These are phyloP conservation scores for Diospyros kaki DNA, from an alignment of 148 eudicot genomes.

Conservation along the genomic window DNA sequence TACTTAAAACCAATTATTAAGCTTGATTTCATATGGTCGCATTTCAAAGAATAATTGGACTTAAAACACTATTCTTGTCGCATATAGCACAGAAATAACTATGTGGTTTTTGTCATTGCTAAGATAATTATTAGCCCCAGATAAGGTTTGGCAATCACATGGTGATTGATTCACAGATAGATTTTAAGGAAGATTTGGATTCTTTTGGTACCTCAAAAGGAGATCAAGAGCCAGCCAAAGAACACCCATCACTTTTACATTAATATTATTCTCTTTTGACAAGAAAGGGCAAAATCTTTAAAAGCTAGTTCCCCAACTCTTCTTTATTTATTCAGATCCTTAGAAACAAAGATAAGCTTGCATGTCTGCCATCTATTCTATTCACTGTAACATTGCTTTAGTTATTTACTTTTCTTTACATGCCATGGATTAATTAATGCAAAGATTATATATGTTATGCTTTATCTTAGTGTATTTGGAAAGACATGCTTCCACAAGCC, in stretches of 20 bases:
- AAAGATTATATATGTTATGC: too few species aligned
- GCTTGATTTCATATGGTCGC: not conserved
- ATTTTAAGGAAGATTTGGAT: conserved; percentile 4
- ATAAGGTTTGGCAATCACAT: conserved; percentile 9
- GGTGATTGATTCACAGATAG: not conserved
- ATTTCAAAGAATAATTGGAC: too few species aligned
- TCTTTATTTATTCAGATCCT: conserved; percentile 11
- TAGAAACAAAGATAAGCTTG: not conserved
- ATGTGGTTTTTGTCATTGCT: not conserved
- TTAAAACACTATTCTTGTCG: too few species aligned
- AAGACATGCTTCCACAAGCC: not conserved
- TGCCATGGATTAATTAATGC: too few species aligned
- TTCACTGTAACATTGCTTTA: not conserved
- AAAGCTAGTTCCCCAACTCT: not conserved
- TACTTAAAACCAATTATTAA: not conserved
- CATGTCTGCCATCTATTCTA: conserved; percentile 6
- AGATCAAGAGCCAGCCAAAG: not conserved
- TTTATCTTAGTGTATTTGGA: not conserved
- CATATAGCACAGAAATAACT: not conserved
- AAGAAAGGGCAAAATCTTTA: not conserved
- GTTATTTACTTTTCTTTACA: too few species aligned
- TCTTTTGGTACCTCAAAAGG: not conserved
- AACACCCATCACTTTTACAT: not conserved
- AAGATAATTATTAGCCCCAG: not conserved
- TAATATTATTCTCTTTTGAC: conserved; percentile 3